Evolutionary conservation across 2,329 filamentous ascomycete genomes (phyloP).

Genomic region (Cladosporium sp.): DNA sequence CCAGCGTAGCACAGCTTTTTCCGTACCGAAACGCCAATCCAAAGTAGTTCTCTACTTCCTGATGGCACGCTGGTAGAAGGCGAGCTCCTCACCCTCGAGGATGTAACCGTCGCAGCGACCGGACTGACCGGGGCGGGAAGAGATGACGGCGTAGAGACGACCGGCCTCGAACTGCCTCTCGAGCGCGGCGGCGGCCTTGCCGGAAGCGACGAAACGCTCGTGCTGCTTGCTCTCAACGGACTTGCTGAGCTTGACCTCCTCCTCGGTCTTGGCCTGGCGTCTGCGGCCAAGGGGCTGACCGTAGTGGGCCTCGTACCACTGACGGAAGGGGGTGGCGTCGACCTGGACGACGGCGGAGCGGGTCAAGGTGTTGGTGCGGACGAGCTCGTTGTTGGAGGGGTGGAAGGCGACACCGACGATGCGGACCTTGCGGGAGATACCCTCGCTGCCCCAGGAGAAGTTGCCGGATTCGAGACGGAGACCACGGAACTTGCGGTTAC

Average conservation of each 20-base stretch:
- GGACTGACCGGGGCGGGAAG: slow-evolving; percentile 93
- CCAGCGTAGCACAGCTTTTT: slow-evolving; percentile 15
- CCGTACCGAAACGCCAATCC: slow-evolving; percentile 17
- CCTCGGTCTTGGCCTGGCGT: slow-evolving; percentile 63
- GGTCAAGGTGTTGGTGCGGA: slow-evolving; percentile 99
- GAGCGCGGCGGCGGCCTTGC: slow-evolving; percentile 89
- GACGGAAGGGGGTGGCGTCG: slow-evolving; percentile 97
- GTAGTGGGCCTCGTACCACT: slow-evolving; percentile 99
- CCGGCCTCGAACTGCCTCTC: slow-evolving; percentile 99
- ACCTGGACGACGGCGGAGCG: slow-evolving; percentile 98
- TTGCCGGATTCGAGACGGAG: slow-evolving; percentile 98
- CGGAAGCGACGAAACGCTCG: slow-evolving; percentile 73
- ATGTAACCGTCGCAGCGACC: slow-evolving; percentile 97
- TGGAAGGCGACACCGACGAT: slow-evolving; percentile 98
- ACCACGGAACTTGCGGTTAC: slow-evolving; percentile 99
- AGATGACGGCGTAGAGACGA: slow-evolving; percentile 91
- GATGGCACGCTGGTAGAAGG: slow-evolving; percentile 99
- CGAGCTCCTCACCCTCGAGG: slow-evolving; percentile 98
- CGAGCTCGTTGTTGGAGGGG: slow-evolving; percentile 99
- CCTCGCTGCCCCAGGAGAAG: slow-evolving; percentile 99
- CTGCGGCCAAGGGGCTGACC: slow-evolving; percentile 87
- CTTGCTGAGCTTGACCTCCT: slow-evolving; percentile 88
- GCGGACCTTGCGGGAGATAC: slow-evolving; percentile 97
- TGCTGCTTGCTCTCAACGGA: slow-evolving; percentile 95
- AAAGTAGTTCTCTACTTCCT: slow-evolving; percentile 73